Conservation (phyloP, 371 early-diverging fungal species). For the Fennellomyces sp. region DNA sequence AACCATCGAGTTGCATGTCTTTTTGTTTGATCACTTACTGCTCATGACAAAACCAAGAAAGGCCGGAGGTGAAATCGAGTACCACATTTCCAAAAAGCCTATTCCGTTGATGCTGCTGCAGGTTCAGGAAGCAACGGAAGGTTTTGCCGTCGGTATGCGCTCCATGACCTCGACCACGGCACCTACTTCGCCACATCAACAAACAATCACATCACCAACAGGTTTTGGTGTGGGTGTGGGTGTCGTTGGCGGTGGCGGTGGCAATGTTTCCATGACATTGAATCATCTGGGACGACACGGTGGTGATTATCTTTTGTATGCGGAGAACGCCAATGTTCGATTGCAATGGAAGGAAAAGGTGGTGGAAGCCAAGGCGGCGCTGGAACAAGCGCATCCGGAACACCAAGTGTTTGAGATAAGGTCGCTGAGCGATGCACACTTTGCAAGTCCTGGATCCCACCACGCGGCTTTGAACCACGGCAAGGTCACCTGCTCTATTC, state of each 20-base stretch:
- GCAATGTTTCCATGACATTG: slow-evolving; percentile 25
- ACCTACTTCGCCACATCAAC: background rate
- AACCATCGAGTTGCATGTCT: slow-evolving; percentile 68
- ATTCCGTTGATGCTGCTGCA: slow-evolving; percentile 60
- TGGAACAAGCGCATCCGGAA: slow-evolving; percentile 34
- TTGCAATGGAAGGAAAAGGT: slow-evolving; percentile 81
- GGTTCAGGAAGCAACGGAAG: slow-evolving; percentile 43
- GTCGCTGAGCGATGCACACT: slow-evolving; percentile 26
- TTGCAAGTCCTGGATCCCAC: slow-evolving; percentile 20
- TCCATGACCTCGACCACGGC: slow-evolving; percentile 8
- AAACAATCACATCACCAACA: background rate
- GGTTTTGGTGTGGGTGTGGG: background rate
- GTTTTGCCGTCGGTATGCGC: slow-evolving; percentile 29
- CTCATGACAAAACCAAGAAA: slow-evolving; percentile 71
- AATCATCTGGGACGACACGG: slow-evolving; percentile 76
- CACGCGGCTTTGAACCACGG: slow-evolving; percentile 16
- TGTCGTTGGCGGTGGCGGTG: background rate
- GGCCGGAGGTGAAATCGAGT: slow-evolving; percentile 35
- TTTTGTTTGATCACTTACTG: slow-evolving; percentile 85
- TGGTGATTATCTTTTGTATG: slow-evolving; percentile 66
- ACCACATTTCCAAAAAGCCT: slow-evolving; percentile 61
- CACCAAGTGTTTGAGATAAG: slow-evolving; percentile 62
- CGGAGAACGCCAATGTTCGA: slow-evolving; percentile 66
- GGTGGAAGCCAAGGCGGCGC: slow-evolving; percentile 64
- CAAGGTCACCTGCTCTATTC: slow-evolving; percentile 70